Conservation (phyloP, 129 eudicot species). For the Kitagawia praeruptora region DNA sequence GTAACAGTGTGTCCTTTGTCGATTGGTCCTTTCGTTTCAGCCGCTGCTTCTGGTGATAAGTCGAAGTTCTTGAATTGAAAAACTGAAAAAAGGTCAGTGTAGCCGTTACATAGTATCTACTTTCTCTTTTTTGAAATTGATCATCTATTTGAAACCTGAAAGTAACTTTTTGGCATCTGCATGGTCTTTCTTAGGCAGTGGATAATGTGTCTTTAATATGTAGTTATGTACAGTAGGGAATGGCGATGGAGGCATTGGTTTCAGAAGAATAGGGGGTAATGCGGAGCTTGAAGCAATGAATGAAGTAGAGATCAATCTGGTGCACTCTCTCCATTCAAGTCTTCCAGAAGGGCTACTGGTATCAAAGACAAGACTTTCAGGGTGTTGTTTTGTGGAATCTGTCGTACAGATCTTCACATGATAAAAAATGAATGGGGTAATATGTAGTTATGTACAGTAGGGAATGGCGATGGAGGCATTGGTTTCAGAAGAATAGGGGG, state of each 20-base stretch:
- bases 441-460: no score
- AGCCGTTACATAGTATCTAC: no score
- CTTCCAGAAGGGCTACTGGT: slow-evolving; percentile 23
- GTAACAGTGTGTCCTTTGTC: no score
- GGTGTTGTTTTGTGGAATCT: slow-evolving; percentile 22
- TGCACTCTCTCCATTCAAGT: slow-evolving; percentile 22
- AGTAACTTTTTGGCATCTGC: neutral
- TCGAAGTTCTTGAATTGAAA: no score
- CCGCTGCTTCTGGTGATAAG: no score
- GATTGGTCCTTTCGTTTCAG: no score
- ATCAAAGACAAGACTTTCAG: slow-evolving; percentile 14
- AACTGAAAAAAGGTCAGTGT: no score
- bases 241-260: slow-evolving; percentile 8
- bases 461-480: no score
- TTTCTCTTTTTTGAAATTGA: neutral
- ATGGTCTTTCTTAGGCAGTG: neutral
- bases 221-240: slow-evolving; percentile 16
- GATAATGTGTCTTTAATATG: slow-evolving; percentile 2
- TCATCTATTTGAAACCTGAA: neutral
- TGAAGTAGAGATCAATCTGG: slow-evolving; percentile 22
- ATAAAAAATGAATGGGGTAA: slow-evolving; percentile 28
- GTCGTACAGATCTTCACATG: slow-evolving; percentile 22
- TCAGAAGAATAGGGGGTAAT: neutral
- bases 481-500: neutral
- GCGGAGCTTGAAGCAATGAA: neutral